phyloP scores from a whole-genome alignment of 2,329 filamentous ascomycete genomes.

The Botrytis aclada region DNA sequence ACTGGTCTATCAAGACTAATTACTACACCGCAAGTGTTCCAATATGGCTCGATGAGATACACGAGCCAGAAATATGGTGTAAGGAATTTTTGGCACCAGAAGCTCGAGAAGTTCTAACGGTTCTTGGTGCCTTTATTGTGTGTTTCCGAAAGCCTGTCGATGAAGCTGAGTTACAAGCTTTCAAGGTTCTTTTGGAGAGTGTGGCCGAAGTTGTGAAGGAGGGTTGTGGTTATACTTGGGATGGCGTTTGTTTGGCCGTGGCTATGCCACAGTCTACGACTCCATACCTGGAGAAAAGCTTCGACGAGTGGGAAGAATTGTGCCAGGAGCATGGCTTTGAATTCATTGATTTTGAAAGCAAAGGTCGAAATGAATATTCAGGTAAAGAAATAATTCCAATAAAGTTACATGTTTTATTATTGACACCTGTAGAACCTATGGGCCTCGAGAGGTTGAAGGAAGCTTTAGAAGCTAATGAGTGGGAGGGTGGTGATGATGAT shows the following conservation, averaged over 20 bases:
- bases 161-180: conserved; percentile 24
- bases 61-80: conserved; percentile 46
- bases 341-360: conserved; percentile 55
- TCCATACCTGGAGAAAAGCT: conserved; percentile 39
- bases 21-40: conserved; percentile 62
- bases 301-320: conserved; percentile 59
- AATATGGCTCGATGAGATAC: conserved; percentile 64
- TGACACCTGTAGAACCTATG: conserved; percentile 48
- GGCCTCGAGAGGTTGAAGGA: conserved; percentile 58
- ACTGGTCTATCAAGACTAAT: conserved; percentile 51
- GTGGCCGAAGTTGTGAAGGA: conserved; percentile 55
- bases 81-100: conserved; percentile 57
- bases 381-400: conserved; percentile 42
- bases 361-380: conserved; percentile 55
- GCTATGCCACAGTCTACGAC: conserved; percentile 44
- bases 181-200: conserved; percentile 47
- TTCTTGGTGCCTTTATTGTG: conserved; percentile 58
- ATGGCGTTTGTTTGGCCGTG: conserved; percentile 59
- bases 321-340: conserved; percentile 58
- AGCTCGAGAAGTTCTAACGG: conserved; percentile 59
- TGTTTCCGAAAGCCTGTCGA: conserved; percentile 47
- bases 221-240: conserved; percentile 60
- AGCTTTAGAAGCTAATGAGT: conserved; percentile 64
- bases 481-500: conserved; percentile 45
- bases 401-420: conserved; percentile 11